Conservation (phyloP, 2,329 filamentous ascomycete species). For the Fusarium chlamydosporum region DNA sequence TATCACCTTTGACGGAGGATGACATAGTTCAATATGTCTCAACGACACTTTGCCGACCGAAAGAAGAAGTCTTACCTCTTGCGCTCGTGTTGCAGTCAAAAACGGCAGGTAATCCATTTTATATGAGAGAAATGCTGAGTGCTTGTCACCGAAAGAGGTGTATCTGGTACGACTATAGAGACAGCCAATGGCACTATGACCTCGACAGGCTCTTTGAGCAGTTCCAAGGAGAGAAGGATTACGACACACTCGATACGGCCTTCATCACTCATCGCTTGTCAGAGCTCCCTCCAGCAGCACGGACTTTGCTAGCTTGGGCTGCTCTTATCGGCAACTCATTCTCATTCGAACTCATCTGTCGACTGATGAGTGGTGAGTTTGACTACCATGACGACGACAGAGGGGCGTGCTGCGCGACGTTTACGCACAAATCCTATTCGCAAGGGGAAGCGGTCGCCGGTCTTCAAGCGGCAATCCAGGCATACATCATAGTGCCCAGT, state of each 20-base stretch:
- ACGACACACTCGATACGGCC: conserved; percentile 83
- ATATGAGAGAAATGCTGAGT: conserved; percentile 90
- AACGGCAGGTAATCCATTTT: conserved; percentile 89
- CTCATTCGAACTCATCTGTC: conserved; percentile 84
- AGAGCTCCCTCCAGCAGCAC: conserved; percentile 80
- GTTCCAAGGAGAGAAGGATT: conserved; percentile 83
- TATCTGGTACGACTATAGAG: conserved; percentile 91
- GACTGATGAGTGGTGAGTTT: conserved; percentile 81
- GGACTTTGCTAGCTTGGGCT: conserved; percentile 87
- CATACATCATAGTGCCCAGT: conserved; percentile 84
- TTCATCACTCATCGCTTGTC: conserved; percentile 84
- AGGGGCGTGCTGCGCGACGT: conserved; percentile 43
- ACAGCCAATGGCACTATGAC: conserved; percentile 86
- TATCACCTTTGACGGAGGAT: conserved; percentile 80
- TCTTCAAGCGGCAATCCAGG: conserved; percentile 84
- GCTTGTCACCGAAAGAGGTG: conserved; percentile 88
- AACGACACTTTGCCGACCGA: conserved; percentile 80
- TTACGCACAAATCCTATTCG: conserved; percentile 60
- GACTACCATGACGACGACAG: conserved; percentile 69
- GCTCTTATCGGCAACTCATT: conserved; percentile 86
- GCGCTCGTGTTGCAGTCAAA: conserved; percentile 90
- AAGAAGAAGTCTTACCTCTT: conserved; percentile 80
- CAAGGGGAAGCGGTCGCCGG: conserved; percentile 80
- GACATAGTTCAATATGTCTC: conserved; percentile 88
- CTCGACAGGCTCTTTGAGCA: conserved; percentile 88